Percentiles rank a stretch among this genome's conserved stretches.
Evolutionary conservation across 2,329 filamentous ascomycete species (phyloP).

Genomic region (Talaromyces sp.): DNA sequence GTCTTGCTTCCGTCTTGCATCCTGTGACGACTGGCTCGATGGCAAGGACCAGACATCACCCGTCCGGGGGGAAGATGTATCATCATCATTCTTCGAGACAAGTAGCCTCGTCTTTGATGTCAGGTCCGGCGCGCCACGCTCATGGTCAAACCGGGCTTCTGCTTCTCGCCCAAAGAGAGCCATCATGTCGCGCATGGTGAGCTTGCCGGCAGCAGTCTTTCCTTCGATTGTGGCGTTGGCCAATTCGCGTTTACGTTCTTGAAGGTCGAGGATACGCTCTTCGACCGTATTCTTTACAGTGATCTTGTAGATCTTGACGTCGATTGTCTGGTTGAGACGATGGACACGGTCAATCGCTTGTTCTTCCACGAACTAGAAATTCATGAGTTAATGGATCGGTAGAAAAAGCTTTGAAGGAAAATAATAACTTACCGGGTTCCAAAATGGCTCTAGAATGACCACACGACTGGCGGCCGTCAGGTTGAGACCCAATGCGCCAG

Average conservation of each 20-base stretch:
- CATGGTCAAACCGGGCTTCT: constrained; percentile 48
- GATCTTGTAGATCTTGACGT: constrained; percentile 93
- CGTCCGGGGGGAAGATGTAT: constrained; percentile 17
- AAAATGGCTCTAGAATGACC: constrained; percentile 94
- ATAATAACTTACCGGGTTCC: constrained; percentile 72
- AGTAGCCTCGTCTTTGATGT: constrained; percentile 33
- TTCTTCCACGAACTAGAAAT: constrained; percentile 83
- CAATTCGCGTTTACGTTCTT: constrained; percentile 87
- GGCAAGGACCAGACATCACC: constrained; percentile 16
- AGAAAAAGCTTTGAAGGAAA: constrained; percentile 13
- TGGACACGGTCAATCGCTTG: constrained; percentile 98
- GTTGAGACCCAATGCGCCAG: constrained; percentile 88
- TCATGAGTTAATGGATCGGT: neutral
- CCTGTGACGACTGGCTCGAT: constrained; percentile 22
- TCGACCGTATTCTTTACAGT: constrained; percentile 85
- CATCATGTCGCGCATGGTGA: constrained; percentile 90
- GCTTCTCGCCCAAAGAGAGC: constrained; percentile 76
- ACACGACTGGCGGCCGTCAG: constrained; percentile 90
- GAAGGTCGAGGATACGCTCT: constrained; percentile 88
- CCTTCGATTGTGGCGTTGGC: constrained; percentile 89
- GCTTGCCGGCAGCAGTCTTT: constrained; percentile 71
- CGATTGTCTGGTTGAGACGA: constrained; percentile 91
- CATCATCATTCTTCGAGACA: constrained; percentile 25
- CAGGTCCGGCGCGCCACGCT: constrained; percentile 34
- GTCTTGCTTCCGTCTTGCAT: constrained; percentile 22